Conservation (phyloP, 2,329 filamentous ascomycete genomes). For the Ceratocystis diversiconidia region DNA sequence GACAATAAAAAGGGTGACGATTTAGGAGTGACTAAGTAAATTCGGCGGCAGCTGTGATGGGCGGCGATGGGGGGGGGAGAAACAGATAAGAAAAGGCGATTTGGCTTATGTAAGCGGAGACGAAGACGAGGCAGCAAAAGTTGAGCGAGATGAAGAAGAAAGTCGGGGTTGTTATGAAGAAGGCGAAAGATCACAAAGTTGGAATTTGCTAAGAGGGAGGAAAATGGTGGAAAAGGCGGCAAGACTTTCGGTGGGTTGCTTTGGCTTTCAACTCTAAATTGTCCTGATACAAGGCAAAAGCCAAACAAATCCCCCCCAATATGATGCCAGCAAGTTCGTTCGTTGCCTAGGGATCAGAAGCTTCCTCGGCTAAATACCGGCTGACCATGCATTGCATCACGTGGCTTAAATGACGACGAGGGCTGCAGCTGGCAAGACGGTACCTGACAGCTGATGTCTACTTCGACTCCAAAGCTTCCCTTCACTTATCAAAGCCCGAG, state of each 20-base stretch:
- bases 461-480: neutral
- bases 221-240: neutral
- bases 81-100: neutral
- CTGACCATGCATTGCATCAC: neutral
- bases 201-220: neutral
- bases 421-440: neutral
- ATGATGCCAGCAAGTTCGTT: conserved; percentile 1
- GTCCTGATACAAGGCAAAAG: too few relatives aligned
- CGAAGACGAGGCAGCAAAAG: neutral
- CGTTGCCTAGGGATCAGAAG: conserved; percentile 4
- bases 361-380: conserved; percentile 5
- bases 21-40: neutral
- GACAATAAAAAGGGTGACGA: neutral
- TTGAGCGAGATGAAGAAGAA: neutral
- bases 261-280: neutral
- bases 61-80: neutral
- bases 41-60: neutral
- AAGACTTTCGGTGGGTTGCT: neutral
- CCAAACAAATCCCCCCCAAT: neutral
- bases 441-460: neutral
- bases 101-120: neutral
- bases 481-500: too few relatives aligned
- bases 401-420: neutral
- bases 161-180: neutral
- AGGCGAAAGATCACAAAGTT: neutral